Evolutionary conservation across 2,329 filamentous ascomycete genomes (phyloP), one percentile per base, ranked within the genome.

Genomic region (Colletotrichum sp.): DNA sequence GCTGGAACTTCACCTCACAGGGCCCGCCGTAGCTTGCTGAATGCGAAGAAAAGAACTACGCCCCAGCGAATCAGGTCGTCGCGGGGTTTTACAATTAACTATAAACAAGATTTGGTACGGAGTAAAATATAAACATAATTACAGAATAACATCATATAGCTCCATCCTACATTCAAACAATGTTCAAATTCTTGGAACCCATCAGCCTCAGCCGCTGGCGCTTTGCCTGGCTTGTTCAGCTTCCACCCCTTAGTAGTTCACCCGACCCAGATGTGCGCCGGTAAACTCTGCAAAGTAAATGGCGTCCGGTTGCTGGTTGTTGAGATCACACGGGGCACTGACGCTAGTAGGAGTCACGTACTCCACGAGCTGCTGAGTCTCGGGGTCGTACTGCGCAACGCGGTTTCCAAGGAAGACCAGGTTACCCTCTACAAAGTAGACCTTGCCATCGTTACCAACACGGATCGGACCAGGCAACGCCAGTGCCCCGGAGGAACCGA

Each of bases 401-500:
- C 52, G 52, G 52, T 56, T 56, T 56, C 52, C 52, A 56, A 56
- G 52, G 52, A 56, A 56, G 4, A 56, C 52, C 13, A 56, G 4
- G 52, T 56, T 56, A 15, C 52, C 52, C 52, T 56, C 52, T 25
- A 56, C 52, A 16, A 56, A 56, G 22, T 56, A 56, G 52, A 56
- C 52, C 52, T 56, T 56, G 52, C 52, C 52, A 56, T 56, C 52
- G 52, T 56, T 56, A 9, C 52, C 52, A 13, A 56, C 52, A 27
- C 52, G 52, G 52, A 56, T 27, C 52, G 52, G 52, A 1, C 52
- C 52, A 56, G 52, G 52, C 52, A 56, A 18, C 6, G 52, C 52
- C 52, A 56, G 52, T 56, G 52, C 52, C 2, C 52, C 52, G 13
- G 52, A 56, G 13, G 52, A 56, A 27, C 52, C 52, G 7, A 56